Conservation (phyloP, 1,284 basidiomycete genomes). For the Gomphus bonarii region DNA sequence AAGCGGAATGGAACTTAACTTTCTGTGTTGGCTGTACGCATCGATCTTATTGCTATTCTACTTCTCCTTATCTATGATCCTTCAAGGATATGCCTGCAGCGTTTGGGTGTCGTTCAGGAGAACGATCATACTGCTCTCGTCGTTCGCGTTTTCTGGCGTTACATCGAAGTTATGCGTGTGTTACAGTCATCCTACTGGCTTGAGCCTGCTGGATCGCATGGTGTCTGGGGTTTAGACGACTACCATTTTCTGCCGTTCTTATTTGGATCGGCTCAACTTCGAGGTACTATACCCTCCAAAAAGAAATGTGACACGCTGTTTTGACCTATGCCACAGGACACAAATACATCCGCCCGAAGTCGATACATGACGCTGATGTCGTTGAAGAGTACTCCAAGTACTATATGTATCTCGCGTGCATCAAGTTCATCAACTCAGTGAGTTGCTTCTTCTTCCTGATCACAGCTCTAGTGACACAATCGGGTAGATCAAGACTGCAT, state of each 20-base stretch:
- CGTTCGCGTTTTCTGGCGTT: conserved; percentile 88
- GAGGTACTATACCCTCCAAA: conserved; percentile 33
- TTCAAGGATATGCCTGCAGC: conserved; percentile 70
- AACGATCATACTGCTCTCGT: conserved; percentile 75
- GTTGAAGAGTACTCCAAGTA: conserved; percentile 88
- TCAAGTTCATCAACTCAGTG: conserved; percentile 93
- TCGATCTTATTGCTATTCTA: not conserved
- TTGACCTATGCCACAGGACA: conserved; percentile 43
- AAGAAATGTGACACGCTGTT: not conserved
- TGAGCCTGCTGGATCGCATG: conserved; percentile 95
- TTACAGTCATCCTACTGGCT: conserved; percentile 96
- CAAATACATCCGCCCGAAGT: conserved; percentile 84
- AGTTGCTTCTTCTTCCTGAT: conserved; percentile 19
- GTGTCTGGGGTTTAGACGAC: conserved; percentile 97
- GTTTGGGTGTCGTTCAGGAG: conserved; percentile 55
- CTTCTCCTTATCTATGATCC: not conserved
- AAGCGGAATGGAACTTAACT: conserved; percentile 98
- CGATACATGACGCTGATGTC: conserved; percentile 86
- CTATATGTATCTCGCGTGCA: conserved; percentile 98
- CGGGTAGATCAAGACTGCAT: conserved; percentile 87
- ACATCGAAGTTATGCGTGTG: conserved; percentile 81
- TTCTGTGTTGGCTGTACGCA: conserved; percentile 90
- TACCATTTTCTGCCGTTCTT: conserved; percentile 96
- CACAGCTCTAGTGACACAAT: not conserved
- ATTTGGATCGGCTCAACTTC: conserved; percentile 79